Evolutionary conservation across 148 eudicot genomes (phyloP).

Genomic region (Vaccinium macrocarpon): DNA sequence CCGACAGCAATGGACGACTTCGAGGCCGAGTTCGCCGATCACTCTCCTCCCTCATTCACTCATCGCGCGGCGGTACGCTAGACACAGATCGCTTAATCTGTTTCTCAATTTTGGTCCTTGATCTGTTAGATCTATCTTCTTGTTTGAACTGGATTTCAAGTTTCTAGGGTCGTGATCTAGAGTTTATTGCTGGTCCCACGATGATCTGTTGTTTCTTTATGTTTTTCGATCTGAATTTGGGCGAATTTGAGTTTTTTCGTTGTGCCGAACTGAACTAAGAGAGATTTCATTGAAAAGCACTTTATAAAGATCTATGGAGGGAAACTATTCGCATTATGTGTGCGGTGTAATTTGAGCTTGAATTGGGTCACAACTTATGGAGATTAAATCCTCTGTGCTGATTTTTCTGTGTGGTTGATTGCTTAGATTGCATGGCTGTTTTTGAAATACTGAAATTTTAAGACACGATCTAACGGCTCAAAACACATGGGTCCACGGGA

Average conservation of each 20-base stretch:
- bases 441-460: no score
- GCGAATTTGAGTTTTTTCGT: background rate
- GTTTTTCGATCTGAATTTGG: background rate
- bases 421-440: no score
- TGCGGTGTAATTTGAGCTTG: background rate
- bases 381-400: no score
- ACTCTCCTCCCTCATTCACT: slow-evolving; percentile 11
- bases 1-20: slow-evolving; percentile 4
- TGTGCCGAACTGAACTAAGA: background rate
- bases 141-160: background rate
- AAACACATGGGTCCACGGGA: no score
- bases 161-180: background rate
- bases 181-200: background rate
- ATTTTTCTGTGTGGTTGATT: no score
- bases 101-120: background rate
- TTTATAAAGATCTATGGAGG: background rate
- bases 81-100: background rate
- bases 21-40: slow-evolving; percentile 19
- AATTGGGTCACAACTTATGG: background rate
- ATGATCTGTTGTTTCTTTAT: background rate
- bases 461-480: no score
- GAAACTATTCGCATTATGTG: background rate
- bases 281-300: background rate
- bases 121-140: background rate
- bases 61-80: slow-evolving; percentile 6